Evolutionary conservation across 768 basidiomycete genomes (phyloP).

Genomic region (Mycena metata): DNA sequence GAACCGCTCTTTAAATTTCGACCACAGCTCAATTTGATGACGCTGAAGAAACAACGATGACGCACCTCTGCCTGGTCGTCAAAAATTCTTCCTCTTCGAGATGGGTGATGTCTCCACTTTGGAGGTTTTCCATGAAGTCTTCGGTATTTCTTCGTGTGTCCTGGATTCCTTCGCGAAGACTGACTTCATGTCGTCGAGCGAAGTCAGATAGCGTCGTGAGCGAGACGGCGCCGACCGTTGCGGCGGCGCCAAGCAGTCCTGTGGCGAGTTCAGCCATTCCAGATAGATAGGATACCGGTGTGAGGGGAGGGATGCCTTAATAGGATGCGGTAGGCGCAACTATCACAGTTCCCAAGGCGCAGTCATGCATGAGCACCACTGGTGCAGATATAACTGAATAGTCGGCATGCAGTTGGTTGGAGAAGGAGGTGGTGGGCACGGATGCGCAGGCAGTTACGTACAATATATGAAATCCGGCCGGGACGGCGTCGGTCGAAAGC

Average conservation of each 20-base stretch:
- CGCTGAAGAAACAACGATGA: background rate
- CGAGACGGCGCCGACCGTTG: conserved; percentile 12
- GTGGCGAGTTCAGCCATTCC: conserved; percentile 17
- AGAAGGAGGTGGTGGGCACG: too few species aligned
- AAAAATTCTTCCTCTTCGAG: conserved; percentile 13
- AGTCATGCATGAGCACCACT: too few species aligned
- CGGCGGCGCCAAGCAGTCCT: conserved; percentile 24
- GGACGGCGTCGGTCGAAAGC: too few species aligned
- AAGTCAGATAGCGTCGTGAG: conserved; percentile 14
- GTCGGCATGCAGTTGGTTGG: too few species aligned
- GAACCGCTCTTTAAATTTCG: conserved; percentile 10
- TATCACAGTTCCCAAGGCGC: too few species aligned
- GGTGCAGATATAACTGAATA: too few species aligned
- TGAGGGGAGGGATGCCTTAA: too few species aligned
- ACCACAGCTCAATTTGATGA: background rate
- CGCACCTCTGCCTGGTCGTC: conserved; percentile 14
- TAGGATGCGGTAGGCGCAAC: too few species aligned
- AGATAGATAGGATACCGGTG: too few species aligned
- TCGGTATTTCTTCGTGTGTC: background rate
- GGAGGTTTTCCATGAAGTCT: conserved; percentile 10
- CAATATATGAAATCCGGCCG: too few species aligned
- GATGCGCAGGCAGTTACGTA: too few species aligned
- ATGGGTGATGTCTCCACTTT: conserved; percentile 11
- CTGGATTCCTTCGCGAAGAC: conserved; percentile 19
- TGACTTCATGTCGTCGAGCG: conserved; percentile 20